Conservation (phyloP, 2,329 filamentous ascomycete genomes). For the Fusarium neocosmosporiellum region DNA sequence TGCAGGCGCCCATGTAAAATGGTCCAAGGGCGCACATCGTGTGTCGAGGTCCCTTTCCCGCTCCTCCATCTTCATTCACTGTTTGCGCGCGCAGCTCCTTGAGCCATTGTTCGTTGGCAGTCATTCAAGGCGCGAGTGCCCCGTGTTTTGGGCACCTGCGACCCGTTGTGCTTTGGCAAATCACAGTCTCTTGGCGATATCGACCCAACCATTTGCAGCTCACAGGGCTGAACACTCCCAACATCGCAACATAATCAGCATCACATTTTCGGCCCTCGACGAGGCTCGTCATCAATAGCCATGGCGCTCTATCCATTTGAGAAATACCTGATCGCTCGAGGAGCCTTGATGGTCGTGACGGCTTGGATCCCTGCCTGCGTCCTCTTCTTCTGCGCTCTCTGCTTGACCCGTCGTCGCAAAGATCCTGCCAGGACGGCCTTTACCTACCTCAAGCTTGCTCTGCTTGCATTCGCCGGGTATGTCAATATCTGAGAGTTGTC, state of each 20-base stretch:
- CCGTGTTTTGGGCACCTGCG: not conserved
- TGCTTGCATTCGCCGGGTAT: conserved; percentile 42
- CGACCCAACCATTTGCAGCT: not conserved
- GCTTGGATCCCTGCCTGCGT: conserved; percentile 27
- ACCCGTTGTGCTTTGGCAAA: not conserved
- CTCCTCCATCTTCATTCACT: not conserved
- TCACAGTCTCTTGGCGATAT: not conserved
- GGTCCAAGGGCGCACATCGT: not conserved
- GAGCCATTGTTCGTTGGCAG: not conserved
- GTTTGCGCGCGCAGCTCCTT: not conserved
- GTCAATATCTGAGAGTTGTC: not conserved
- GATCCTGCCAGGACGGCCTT: conserved; percentile 42
- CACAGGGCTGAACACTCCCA: not conserved
- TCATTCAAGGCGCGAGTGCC: not conserved
- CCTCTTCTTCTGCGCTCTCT: conserved; percentile 38
- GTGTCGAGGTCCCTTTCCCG: not conserved
- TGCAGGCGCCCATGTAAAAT: conserved; percentile 6
- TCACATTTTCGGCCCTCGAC: not conserved
- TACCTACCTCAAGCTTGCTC: conserved; percentile 38
- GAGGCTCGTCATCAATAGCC: not conserved
- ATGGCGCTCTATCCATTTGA: conserved; percentile 3
- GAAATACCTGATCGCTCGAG: conserved; percentile 16
- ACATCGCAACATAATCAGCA: not conserved
- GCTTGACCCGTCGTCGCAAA: conserved; percentile 29
- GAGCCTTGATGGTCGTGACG: conserved; percentile 25